Base-by-base conservation (phyloP, 768 basidiomycete genomes). In the Termitomyces sp. region DNA sequence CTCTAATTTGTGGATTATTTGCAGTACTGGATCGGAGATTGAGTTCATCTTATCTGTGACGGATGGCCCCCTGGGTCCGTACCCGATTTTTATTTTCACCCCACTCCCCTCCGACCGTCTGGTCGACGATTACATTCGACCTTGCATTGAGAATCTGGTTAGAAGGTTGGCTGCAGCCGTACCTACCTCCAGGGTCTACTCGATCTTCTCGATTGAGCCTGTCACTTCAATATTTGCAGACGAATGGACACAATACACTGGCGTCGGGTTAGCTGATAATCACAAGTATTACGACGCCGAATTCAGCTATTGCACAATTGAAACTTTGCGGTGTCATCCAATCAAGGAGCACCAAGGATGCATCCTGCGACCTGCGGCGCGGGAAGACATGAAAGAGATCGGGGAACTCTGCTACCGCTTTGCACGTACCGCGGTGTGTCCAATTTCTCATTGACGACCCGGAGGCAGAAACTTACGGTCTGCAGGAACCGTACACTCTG, bases 31-130 rank as follows among this genome's bases (percentile, higher is more conserved):
- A 2, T 44, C 30, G 9, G 35, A 54, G n/a, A 67, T 86, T 42
- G 74, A 79, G 23, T 79, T 85, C 57, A 69, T 91, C 9, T 70
- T 89, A 3, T 79, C 86, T 11, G 82, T 81, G 60, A 88, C 85
- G 0, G 67, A 76, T 28, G 81, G 81, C 0, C 65, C 69, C 19
- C 70, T 86, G 49, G 87, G 80, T 1, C 64, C 72, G 46, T 87
- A 90, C 60, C 90, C 89, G 3, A 62, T 87, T 8, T 91, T 91
- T 70, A 72, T 91, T 28, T 80, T 76, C 64, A 79, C 73, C 25
- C 72, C 73, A 34, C 74, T 75, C 57, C 76, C 72, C 0, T 73
- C 64, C 63, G 67, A 70, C 16, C 57, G 59, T 5, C 74, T 88
- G 30, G 60, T 67, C 46, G 43, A 63, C n/a, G 63, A 72, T 1